phyloP scores from a whole-genome alignment of 768 basidiomycete species.

The Russula abietina region DNA sequence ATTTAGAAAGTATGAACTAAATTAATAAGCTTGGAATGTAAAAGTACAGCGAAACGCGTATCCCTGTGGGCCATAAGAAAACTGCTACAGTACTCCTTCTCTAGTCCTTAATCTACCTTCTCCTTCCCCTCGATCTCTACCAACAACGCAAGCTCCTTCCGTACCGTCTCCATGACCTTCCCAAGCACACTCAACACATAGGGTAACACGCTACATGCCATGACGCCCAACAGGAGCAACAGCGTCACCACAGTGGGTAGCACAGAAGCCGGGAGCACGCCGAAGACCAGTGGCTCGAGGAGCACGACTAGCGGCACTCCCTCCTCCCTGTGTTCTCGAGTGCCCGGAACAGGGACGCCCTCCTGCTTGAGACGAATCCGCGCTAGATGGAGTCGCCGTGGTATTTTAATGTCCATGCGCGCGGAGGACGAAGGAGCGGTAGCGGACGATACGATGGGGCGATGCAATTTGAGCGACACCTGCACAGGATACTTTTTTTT shows the following conservation, averaged over 20 bases:
- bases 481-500: background rate
- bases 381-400: conserved; percentile 44
- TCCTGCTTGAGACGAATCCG: conserved; percentile 49
- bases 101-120: background rate
- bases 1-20: too few species aligned
- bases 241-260: conserved; percentile 31
- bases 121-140: background rate
- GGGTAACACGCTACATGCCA: conserved; percentile 22
- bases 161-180: conserved; percentile 18
- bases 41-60: too few species aligned
- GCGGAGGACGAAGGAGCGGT: background rate
- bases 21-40: too few species aligned
- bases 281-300: conserved; percentile 56
- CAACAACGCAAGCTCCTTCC: conserved; percentile 18
- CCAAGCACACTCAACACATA: conserved; percentile 14
- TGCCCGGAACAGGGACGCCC: conserved; percentile 44
- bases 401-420: conserved; percentile 24
- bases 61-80: too few species aligned
- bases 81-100: too few species aligned
- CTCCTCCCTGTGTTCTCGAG: background rate
- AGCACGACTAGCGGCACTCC: conserved; percentile 46
- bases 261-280: conserved; percentile 54
- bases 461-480: conserved; percentile 3
- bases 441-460: background rate
- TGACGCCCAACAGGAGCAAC: conserved; percentile 26